phyloP scores from a whole-genome alignment of 441 rosid species.

The Erodium texanum region DNA sequence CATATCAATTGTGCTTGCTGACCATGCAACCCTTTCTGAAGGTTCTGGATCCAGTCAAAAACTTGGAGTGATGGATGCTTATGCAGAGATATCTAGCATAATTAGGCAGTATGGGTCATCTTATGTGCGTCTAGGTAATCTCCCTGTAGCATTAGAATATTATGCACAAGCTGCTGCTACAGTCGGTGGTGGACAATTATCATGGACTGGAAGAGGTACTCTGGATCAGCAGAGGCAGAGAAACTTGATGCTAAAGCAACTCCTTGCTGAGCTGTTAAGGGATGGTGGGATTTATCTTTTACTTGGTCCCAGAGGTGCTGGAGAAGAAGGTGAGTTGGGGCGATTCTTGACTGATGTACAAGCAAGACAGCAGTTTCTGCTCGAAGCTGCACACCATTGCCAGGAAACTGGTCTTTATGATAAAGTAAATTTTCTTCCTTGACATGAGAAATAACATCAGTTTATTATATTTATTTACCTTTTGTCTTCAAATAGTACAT shows the following conservation, averaged over 20 bases:
- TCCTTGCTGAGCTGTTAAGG: constrained; percentile 76
- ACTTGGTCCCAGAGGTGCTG: constrained; percentile 79
- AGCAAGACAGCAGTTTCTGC: constrained; percentile 67
- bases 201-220: constrained; percentile 75
- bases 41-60: constrained; percentile 54
- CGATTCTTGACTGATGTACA: constrained; percentile 55
- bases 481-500: not conserved
- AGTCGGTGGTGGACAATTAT: constrained; percentile 80
- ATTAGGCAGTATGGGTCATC: constrained; percentile 84
- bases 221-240: constrained; percentile 85
- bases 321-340: constrained; percentile 83
- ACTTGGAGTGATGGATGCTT: constrained; percentile 72
- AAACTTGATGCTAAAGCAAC: constrained; percentile 78
- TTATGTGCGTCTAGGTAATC: constrained; percentile 60
- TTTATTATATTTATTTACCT: constrained; percentile 3
- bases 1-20: constrained; percentile 67
- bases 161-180: constrained; percentile 94
- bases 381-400: constrained; percentile 80
- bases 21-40: constrained; percentile 68
- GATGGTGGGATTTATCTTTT: constrained; percentile 72
- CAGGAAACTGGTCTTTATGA: constrained; percentile 84
- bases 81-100: constrained; percentile 80
- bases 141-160: constrained; percentile 72
- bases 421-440: constrained; percentile 39
- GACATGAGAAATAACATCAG: not conserved